phyloP scores from a whole-genome alignment of 176 grass and related monocot species.

The Elymus sibiricus region DNA sequence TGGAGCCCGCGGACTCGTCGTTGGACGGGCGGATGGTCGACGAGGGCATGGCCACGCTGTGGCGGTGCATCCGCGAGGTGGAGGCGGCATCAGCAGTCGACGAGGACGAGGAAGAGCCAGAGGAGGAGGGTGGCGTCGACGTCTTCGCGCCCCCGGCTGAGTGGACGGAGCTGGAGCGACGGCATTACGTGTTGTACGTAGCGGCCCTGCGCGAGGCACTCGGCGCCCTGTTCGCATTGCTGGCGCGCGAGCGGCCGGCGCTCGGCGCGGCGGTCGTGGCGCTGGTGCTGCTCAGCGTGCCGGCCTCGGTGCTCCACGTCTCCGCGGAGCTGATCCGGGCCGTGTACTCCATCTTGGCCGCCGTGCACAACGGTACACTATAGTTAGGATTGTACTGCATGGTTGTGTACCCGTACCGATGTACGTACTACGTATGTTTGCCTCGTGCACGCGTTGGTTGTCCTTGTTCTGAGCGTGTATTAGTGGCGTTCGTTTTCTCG shows the following conservation, averaged over 20 bases:
- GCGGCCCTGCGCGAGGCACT: neutral
- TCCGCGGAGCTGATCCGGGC: neutral
- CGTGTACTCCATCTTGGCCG: neutral
- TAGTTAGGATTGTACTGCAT: neutral
- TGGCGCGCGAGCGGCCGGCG: neutral
- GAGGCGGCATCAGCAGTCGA: neutral
- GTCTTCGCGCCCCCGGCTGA: neutral
- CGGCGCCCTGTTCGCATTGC: neutral
- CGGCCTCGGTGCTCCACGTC: neutral
- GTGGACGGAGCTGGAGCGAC: conserved; percentile 69
- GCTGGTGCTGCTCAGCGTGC: neutral
- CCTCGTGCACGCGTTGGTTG: neutral
- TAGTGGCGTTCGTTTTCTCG: too few species aligned
- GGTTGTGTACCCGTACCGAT: too few species aligned
- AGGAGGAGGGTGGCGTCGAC: neutral
- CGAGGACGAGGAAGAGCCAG: neutral
- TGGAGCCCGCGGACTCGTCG: neutral
- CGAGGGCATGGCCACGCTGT: conserved; percentile 64
- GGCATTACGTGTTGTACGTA: conserved; percentile 5
- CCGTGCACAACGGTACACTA: neutral
- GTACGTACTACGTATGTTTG: neutral
- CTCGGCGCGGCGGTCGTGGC: neutral
- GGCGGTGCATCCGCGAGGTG: conserved; percentile 49
- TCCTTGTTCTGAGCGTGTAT: neutral
- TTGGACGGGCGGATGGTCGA: conserved; percentile 28